Evolutionary conservation across 2,329 filamentous ascomycete genomes (phyloP).

Genomic region (Aurifilum marmelostoma): DNA sequence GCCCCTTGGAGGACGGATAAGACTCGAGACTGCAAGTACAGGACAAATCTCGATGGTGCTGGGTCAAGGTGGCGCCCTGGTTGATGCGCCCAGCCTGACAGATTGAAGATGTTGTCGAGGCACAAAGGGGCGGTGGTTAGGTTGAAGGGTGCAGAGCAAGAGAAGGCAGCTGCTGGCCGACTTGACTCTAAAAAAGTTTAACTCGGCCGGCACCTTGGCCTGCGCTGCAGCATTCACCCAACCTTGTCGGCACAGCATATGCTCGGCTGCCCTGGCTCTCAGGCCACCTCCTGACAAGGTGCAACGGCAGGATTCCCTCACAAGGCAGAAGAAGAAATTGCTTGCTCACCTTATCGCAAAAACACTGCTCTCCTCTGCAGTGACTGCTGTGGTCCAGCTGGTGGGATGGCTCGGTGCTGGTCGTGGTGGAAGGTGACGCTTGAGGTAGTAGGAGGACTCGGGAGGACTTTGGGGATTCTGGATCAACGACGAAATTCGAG

Average conservation of each 20-base stretch:
- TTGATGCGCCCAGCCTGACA: slow-evolving; percentile 1
- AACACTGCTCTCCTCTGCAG: neutral
- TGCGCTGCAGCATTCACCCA: slow-evolving; percentile 6
- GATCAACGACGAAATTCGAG: slow-evolving; percentile 24
- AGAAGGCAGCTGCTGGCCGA: slow-evolving; percentile 3
- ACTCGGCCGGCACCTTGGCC: neutral
- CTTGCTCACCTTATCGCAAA: neutral
- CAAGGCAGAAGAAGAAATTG: neutral
- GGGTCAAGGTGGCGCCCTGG: neutral
- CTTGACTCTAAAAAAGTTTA: slow-evolving; percentile 17
- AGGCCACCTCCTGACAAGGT: neutral
- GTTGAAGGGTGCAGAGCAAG: neutral
- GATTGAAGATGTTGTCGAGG: neutral
- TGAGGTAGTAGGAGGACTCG: slow-evolving; percentile 13
- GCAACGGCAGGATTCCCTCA: neutral
- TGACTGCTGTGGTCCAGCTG: neutral
- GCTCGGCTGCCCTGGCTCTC: neutral
- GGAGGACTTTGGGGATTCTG: slow-evolving; percentile 5
- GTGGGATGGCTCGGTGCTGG: neutral
- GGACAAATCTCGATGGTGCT: neutral
- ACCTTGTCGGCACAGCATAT: neutral
- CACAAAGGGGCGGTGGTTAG: neutral
- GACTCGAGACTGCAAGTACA: neutral
- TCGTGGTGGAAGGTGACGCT: slow-evolving; percentile 25
- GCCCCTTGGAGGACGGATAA: neutral